Conservation (phyloP, 495 filamentous ascomycete genomes). For the Penicillium herquei region DNA sequence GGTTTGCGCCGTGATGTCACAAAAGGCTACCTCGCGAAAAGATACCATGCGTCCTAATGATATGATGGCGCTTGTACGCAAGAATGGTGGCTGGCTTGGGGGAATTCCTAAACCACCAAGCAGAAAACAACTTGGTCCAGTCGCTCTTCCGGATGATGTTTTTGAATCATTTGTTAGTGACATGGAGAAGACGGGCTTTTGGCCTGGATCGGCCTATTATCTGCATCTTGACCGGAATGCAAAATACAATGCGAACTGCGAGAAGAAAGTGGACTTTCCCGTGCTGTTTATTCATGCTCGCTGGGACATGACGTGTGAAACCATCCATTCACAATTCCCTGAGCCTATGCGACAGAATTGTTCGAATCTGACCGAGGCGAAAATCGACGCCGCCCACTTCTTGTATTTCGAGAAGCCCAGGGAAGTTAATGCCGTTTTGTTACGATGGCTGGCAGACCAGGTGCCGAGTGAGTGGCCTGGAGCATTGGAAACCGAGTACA, state of each 20-base stretch:
- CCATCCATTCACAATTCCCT: background rate
- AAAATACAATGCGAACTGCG: background rate
- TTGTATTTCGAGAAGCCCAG: conserved; percentile 2
- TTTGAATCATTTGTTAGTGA: background rate
- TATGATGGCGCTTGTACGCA: background rate
- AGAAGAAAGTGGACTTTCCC: background rate
- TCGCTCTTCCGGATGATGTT: background rate
- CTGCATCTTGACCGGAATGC: conserved; percentile 3
- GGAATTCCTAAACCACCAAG: background rate
- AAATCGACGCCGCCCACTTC: background rate
- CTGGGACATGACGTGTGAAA: background rate
- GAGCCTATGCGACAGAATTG: conserved; percentile 2
- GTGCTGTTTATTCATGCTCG: background rate
- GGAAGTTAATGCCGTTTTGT: conserved; percentile 1
- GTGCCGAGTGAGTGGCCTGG: conserved; percentile 4
- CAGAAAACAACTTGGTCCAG: background rate
- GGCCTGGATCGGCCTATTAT: conserved; percentile 1
- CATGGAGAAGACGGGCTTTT: conserved; percentile 1
- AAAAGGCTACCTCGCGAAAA: background rate
- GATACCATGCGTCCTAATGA: background rate
- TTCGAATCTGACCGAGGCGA: conserved; percentile 2
- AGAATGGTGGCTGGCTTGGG: background rate
- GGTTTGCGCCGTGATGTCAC: background rate
- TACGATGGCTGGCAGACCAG: background rate
- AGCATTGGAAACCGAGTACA: background rate